Conservation (phyloP, 257 asterid genomes). For the Solanum chiquidenum region DNA sequence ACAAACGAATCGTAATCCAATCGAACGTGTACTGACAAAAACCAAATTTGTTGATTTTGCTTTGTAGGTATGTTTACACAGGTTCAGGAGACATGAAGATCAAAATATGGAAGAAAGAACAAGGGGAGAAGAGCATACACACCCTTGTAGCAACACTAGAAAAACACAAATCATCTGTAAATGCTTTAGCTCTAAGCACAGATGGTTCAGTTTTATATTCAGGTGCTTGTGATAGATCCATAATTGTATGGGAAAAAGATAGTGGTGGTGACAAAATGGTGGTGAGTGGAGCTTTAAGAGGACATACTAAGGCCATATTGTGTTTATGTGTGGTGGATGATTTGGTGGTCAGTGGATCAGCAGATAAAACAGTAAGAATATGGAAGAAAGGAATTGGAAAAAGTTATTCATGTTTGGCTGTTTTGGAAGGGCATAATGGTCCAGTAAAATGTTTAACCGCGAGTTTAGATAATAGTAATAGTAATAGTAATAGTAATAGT, state of each 20-base stretch:
- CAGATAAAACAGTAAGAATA: slow-evolving; percentile 50
- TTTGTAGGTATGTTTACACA: slow-evolving; percentile 23
- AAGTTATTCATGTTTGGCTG: slow-evolving; percentile 51
- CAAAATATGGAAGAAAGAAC: slow-evolving; percentile 41
- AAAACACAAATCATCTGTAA: slow-evolving; percentile 68
- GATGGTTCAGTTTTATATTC: slow-evolving; percentile 60
- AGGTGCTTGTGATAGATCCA: slow-evolving; percentile 81
- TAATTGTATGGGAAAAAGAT: slow-evolving; percentile 59
- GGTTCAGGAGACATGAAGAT: slow-evolving; percentile 67
- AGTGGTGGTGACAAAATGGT: slow-evolving; percentile 33
- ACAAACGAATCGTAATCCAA: neutral
- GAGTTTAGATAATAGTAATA: slow-evolving; percentile 9
- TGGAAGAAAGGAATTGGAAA: slow-evolving; percentile 58
- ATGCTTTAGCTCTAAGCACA: slow-evolving; percentile 54
- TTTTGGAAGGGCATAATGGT: slow-evolving; percentile 58
- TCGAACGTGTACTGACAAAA: neutral
- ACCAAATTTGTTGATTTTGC: neutral
- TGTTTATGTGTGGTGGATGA: slow-evolving; percentile 52
- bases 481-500: neutral
- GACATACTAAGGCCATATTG: slow-evolving; percentile 58
- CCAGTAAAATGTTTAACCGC: slow-evolving; percentile 77
- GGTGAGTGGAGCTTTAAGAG: slow-evolving; percentile 62
- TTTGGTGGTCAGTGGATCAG: slow-evolving; percentile 75
- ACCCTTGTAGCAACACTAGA: slow-evolving; percentile 31
- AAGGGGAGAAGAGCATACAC: slow-evolving; percentile 21